These are phyloP conservation scores for Oehlia diaphana DNA, from an alignment of 192 early-diverging fungal species.

Conservation along the genomic window DNA sequence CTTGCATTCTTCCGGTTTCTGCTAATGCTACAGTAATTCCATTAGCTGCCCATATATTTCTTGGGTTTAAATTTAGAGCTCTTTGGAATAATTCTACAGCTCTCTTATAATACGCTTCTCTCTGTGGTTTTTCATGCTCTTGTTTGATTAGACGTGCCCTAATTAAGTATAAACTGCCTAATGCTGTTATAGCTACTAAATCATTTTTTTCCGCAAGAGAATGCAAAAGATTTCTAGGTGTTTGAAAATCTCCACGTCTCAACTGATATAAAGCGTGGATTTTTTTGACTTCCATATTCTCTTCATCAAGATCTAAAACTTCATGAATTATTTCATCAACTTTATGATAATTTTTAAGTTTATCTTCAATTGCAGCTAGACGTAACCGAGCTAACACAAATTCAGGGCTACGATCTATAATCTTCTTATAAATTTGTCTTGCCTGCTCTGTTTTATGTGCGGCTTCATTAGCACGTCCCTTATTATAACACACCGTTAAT, in stretches of 20 bases:
- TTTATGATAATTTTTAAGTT: conserved; percentile 27
- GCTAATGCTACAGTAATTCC: conserved; percentile 85
- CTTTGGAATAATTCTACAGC: conserved; percentile 83
- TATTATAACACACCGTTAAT: neutral
- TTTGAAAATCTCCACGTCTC: conserved; percentile 47
- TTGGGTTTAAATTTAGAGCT: conserved; percentile 49
- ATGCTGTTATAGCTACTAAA: conserved; percentile 65
- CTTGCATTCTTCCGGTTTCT: conserved; percentile 58
- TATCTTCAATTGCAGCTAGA: conserved; percentile 28
- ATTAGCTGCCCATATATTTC: conserved; percentile 78
- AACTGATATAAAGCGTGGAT: conserved; percentile 74
- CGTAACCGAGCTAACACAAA: neutral
- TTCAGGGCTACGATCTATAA: neutral
- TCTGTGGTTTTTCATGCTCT: conserved; percentile 70
- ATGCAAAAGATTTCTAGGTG: conserved; percentile 62
- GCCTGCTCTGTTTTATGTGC: neutral
- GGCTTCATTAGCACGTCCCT: neutral
- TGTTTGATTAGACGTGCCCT: conserved; percentile 58
- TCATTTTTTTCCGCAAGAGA: conserved; percentile 59
- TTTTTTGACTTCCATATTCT: conserved; percentile 77
- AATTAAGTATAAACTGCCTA: conserved; percentile 65
- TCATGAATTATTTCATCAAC: conserved; percentile 69
- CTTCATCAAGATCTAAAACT: conserved; percentile 63
- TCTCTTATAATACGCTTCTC: conserved; percentile 60
- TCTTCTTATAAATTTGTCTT: neutral